Conservation (phyloP, 305 asterid genomes). For the Solanum aculeatissimum region DNA sequence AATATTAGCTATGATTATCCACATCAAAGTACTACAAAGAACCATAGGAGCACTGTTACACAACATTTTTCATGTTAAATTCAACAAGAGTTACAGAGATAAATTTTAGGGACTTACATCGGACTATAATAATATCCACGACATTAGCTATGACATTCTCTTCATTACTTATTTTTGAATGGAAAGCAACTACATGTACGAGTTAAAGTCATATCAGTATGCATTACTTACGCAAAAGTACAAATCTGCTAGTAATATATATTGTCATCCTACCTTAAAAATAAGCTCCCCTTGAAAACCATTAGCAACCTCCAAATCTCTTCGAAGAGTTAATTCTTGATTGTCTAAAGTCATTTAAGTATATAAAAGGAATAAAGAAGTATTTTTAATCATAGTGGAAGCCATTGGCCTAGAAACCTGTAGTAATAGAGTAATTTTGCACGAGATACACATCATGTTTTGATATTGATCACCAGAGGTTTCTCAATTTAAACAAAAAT, state of each 20-base stretch:
- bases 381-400: too few relatives aligned
- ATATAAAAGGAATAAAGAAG: too few relatives aligned
- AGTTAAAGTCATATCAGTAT: neutral
- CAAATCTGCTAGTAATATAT: neutral
- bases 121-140: conserved; percentile 43
- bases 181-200: conserved; percentile 51
- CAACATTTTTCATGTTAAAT: neutral
- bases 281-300: conserved; percentile 82
- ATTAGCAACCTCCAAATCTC: too few relatives aligned
- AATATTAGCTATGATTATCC: conserved; percentile 65
- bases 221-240: neutral
- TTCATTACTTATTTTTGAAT: conserved; percentile 53
- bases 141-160: conserved; percentile 74
- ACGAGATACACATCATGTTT: conserved; percentile 83
- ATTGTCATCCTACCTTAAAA: conserved; percentile 49
- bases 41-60: neutral
- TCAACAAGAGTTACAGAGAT: neutral
- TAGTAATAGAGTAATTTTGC: conserved; percentile 88
- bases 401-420: too few relatives aligned
- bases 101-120: conserved; percentile 17
- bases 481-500: conserved; percentile 56
- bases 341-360: neutral
- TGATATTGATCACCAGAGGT: conserved; percentile 80
- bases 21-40: conserved; percentile 39
- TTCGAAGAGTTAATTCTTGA: neutral